Evolutionary conservation across 768 basidiomycete genomes (phyloP), one percentile per base, ranked within the genome.

Genomic region (Daedalea quercina): DNA sequence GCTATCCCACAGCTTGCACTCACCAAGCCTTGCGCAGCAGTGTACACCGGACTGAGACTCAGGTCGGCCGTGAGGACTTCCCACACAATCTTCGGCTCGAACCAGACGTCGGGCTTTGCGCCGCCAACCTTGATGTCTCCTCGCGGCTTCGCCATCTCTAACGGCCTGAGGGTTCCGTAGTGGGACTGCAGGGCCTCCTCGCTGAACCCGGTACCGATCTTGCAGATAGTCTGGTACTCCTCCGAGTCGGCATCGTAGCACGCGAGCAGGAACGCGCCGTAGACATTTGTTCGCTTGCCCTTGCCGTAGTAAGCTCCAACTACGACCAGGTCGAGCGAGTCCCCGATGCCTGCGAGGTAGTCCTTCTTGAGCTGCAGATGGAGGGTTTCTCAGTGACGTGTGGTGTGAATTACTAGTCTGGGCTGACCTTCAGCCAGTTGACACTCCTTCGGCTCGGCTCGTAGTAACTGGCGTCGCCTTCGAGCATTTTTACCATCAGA

Each of bases 401-500:
- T 23, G 15, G 12, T 9, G 40, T 17, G 15, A 8, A 11, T 8
- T 19, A 35, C 34, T 12, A 33, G 3, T 3, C n/a, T 26, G 13
- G 19, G 50, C 51, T 58, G 67, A 93, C 95, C 82, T 99, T 99
- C 15, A 99, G 73, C 96, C 96, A 99, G 65, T 98, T 97, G 51
- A 97, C 87, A 70, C 90, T 94, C 37, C 96, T 76, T 53, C 95
- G 74, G 67, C 92, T 95, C 9, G 96, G 96, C 69, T 97, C 94
- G 65, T 99, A 99, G 62, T 80, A 90, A 67, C 93, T 91, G 7
- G 87, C 90, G 35, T 92, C 87, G 44, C 81, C 87, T 40, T 95
- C 91, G 17, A 99, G 73, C 93, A 96, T 95, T 74, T 99, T 99
- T 54, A 99, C 92, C 96, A 99, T 99, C 44, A 99, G 79, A 9